phyloP scores from a whole-genome alignment of 345 rosid species.

The Raphanus sativus region DNA sequence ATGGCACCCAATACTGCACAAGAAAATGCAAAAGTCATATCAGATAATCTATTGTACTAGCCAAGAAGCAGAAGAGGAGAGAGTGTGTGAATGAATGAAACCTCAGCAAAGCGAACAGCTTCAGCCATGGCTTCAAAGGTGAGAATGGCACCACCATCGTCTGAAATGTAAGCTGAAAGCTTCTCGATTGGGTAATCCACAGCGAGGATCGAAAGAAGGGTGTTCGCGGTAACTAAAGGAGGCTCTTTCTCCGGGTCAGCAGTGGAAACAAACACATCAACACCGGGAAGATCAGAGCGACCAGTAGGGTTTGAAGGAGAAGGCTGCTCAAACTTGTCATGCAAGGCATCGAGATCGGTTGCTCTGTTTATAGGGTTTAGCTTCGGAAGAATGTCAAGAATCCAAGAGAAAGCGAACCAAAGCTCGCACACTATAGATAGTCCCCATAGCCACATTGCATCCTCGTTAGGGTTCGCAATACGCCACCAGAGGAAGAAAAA shows the following conservation, averaged over 20 bases:
- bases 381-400: slow-evolving; percentile 79
- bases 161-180: slow-evolving; percentile 73
- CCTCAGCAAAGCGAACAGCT: slow-evolving; percentile 81
- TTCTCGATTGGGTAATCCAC: slow-evolving; percentile 86
- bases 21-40: neutral
- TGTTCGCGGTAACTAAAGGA: slow-evolving; percentile 89
- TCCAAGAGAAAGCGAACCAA: slow-evolving; percentile 97
- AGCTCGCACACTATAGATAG: slow-evolving; percentile 74
- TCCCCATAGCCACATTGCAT: slow-evolving; percentile 91
- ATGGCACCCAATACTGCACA: slow-evolving; percentile 80
- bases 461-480: slow-evolving; percentile 68
- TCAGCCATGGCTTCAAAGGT: slow-evolving; percentile 98
- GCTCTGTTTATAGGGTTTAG: slow-evolving; percentile 83
- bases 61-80: neutral
- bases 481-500: slow-evolving; percentile 74
- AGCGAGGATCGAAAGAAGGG: slow-evolving; percentile 72
- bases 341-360: slow-evolving; percentile 71
- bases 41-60: neutral
- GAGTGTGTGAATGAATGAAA: slow-evolving; percentile 10
- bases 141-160: slow-evolving; percentile 87
- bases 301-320: slow-evolving; percentile 80
- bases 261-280: slow-evolving; percentile 80
- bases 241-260: slow-evolving; percentile 95
- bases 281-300: slow-evolving; percentile 86
- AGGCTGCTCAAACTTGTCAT: slow-evolving; percentile 71